These are phyloP conservation scores for Phoenix roebelenii DNA, from an alignment of 176 grass and related monocot species.

Conservation along the genomic window DNA sequence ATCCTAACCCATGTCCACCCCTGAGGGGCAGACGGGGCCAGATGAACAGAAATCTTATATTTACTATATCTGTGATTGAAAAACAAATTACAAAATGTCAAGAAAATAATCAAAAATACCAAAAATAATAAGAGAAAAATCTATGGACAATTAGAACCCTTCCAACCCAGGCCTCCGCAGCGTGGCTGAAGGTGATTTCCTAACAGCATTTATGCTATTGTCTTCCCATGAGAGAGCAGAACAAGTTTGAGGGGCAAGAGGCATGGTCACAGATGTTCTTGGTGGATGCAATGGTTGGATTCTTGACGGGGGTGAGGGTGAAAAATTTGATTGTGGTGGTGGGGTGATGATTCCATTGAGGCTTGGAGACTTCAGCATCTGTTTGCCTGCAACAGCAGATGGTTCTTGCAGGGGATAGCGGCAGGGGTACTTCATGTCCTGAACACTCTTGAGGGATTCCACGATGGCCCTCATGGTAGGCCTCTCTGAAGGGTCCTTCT, in stretches of 20 bases:
- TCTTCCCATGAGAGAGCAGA: slow-evolving; percentile 46
- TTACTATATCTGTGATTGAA: too few species aligned
- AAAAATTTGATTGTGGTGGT: slow-evolving; percentile 45
- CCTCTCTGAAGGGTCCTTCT: slow-evolving; percentile 72
- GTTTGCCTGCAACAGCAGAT: slow-evolving; percentile 47
- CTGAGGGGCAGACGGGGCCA: too few species aligned
- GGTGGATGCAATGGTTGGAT: slow-evolving; percentile 27
- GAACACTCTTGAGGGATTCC: slow-evolving; percentile 46
- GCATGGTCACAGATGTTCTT: slow-evolving; percentile 39
- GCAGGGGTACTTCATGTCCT: slow-evolving; percentile 68
- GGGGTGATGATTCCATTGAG: slow-evolving; percentile 62
- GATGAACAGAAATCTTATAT: too few species aligned
- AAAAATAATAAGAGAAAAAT: slow-evolving; percentile 18
- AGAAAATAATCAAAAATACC: slow-evolving; percentile 48
- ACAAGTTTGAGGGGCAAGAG: slow-evolving; percentile 49
- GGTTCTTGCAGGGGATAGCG: slow-evolving; percentile 87
- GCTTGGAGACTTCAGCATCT: slow-evolving; percentile 82
- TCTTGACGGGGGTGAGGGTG: slow-evolving; percentile 32
- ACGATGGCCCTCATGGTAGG: slow-evolving; percentile 82
- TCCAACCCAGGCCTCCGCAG: slow-evolving; percentile 40
- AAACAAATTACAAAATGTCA: too few species aligned
- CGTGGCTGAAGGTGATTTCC: slow-evolving; percentile 33
- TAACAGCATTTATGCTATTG: slow-evolving; percentile 36
- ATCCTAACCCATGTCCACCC: too few species aligned
- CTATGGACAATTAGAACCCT: slow-evolving; percentile 91